phyloP scores from a whole-genome alignment of 495 filamentous ascomycete genomes.

The Neurospora sp. region DNA sequence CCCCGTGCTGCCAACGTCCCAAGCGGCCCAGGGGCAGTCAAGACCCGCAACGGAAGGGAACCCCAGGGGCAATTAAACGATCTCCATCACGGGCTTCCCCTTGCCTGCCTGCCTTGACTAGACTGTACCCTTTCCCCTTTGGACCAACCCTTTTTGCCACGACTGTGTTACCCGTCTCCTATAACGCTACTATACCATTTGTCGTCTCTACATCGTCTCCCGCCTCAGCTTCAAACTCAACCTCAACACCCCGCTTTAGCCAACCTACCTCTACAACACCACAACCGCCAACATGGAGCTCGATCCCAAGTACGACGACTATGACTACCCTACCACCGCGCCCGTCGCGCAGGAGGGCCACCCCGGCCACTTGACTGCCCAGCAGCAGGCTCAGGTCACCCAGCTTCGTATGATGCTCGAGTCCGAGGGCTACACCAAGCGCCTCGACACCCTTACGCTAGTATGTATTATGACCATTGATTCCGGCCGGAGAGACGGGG shows the following conservation, averaged over 20 bases:
- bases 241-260: neutral
- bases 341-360: conserved; percentile 63
- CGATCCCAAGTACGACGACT: conserved; percentile 90
- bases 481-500: neutral
- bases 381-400: conserved; percentile 83
- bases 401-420: conserved; percentile 80
- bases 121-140: neutral
- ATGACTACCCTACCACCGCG: conserved; percentile 79
- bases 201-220: neutral
- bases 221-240: neutral
- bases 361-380: conserved; percentile 75
- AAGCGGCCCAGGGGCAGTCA: neutral
- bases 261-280: conserved; percentile 12
- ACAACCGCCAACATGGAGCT: conserved; percentile 38
- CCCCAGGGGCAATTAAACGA: conserved; percentile 2
- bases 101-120: neutral
- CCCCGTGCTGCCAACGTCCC: neutral
- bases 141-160: conserved; percentile 2
- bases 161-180: neutral
- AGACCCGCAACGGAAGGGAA: neutral
- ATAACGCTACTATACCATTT: neutral
- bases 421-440: conserved; percentile 68
- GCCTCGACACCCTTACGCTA: conserved; percentile 84
- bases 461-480: conserved; percentile 30
- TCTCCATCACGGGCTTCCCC: neutral